These are phyloP conservation scores for Chlamydomonas reinhardtii DNA, from an alignment of 163 green algal genomes.

Conservation along the genomic window DNA sequence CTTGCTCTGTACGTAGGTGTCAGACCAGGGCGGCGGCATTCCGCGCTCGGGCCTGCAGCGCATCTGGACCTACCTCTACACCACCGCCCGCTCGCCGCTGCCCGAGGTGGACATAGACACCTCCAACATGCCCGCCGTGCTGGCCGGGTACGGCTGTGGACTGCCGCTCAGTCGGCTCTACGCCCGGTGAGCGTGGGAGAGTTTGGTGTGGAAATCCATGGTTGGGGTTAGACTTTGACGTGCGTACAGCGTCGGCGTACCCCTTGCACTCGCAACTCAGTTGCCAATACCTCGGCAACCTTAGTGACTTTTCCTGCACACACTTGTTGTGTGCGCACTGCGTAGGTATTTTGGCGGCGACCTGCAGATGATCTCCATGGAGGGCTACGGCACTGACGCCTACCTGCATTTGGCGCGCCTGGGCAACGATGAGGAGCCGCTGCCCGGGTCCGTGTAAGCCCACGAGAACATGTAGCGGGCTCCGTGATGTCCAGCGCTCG, in stretches of 20 bases:
- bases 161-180: constrained; percentile 82
- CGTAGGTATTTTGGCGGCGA: constrained; percentile 98
- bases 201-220: not conserved
- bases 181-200: constrained; percentile 2
- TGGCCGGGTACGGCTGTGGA: constrained; percentile 98
- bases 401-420: constrained; percentile 98
- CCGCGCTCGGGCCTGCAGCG: constrained; percentile 88
- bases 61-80: constrained; percentile 99
- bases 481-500: too few relatives aligned
- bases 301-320: too few relatives aligned
- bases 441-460: constrained; percentile 73
- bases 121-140: constrained; percentile 77
- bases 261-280: too few relatives aligned
- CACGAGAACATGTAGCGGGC: too few relatives aligned
- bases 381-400: constrained; percentile 97
- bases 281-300: too few relatives aligned
- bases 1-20: constrained; percentile 76
- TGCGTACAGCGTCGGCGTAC: too few relatives aligned
- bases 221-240: too few relatives aligned
- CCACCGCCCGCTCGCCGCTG: constrained; percentile 85
- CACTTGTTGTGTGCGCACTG: too few relatives aligned
- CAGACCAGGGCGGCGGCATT: constrained; percentile 98
- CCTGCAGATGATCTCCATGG: constrained; percentile 90
- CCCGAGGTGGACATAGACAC: constrained; percentile 55
- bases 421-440: constrained; percentile 92